Percentiles rank a stretch among this genome's conserved stretches.
Evolutionary conservation across 192 early-diverging fungal species (phyloP).

Genomic region (Linnemannia elongata): DNA sequence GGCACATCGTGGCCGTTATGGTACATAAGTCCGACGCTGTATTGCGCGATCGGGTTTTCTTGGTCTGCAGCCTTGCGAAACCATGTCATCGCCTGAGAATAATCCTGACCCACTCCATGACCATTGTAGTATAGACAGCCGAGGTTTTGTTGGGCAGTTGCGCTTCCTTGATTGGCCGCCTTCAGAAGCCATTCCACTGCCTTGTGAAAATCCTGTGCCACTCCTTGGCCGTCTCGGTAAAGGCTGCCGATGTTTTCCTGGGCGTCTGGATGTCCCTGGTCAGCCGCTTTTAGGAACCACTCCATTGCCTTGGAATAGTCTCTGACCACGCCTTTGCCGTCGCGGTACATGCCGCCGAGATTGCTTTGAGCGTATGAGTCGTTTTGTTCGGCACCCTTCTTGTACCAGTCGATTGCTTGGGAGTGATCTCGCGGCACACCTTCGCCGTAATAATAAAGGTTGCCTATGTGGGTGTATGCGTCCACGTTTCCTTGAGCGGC

Average conservation of each 20-base stretch:
- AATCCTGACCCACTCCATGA: slow-evolving; percentile 1
- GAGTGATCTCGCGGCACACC: not conserved
- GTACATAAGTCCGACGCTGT: slow-evolving; percentile 51
- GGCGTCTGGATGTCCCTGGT: slow-evolving; percentile 56
- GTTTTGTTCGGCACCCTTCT: not conserved
- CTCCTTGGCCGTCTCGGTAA: not conserved
- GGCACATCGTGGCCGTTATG: too few species aligned
- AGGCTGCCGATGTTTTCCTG: slow-evolving; percentile 57
- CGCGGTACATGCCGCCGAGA: too few species aligned
- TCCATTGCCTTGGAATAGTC: slow-evolving; percentile 53
- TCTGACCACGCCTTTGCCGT: too few species aligned
- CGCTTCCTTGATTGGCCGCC: not conserved
- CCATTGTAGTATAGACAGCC: not conserved
- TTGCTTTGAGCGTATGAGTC: too few species aligned
- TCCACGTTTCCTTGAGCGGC: slow-evolving; percentile 2
- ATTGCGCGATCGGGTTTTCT: slow-evolving; percentile 28
- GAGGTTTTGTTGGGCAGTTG: too few species aligned
- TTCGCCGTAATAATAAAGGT: slow-evolving; percentile 73
- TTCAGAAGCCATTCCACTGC: not conserved
- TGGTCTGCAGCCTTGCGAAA: slow-evolving; percentile 70
- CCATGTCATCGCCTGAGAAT: slow-evolving; percentile 65
- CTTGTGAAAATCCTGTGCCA: not conserved
- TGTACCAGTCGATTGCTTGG: not conserved
- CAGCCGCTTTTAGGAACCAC: slow-evolving; percentile 61
- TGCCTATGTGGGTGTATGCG: slow-evolving; percentile 82